Evolutionary conservation across 139 green algal genomes (phyloP), one percentile per base, ranked within the genome.

Genomic region (Ettlia oleoabundans): DNA sequence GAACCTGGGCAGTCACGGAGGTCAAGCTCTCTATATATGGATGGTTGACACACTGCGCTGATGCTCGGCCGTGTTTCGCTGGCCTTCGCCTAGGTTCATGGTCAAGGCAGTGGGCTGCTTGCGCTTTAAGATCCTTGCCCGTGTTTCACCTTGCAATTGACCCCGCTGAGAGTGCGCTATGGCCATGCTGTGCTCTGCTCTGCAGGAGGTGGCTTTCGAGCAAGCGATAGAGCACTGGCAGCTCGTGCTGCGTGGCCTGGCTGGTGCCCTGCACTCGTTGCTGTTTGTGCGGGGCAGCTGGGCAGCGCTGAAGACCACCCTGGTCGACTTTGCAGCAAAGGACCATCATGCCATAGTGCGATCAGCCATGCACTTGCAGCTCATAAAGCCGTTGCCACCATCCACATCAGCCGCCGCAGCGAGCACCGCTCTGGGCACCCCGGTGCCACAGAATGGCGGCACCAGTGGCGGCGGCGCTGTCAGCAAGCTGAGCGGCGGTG

Each of bases 281-380:
- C 82, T 58, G 10, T 35, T 30, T 28, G 84, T 90, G 24, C 43
- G 37, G 24, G 75, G 63, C 85, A 90, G 81, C 66, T 92, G 86
- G 78, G 74, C 73, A 10, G 83, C 90, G 22, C 81, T 96, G n/a
- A 63, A 38, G 21, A 52, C 52, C 6, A 24, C 38, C 0, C 80
- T 93, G 32, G 68, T 80, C 37, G 28, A 52, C 13, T 90, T 93
- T 81, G 66, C 89, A 1, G 26, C 76, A 10, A 55, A 82, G 61
- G 51, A 70, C n/a, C 47, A 84, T 26, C 79, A 79, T 15, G n/a
- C 90, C 0, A 78, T 95, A 6, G 83, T 89, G 0, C 88, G 92
- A 52, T 94, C 91, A 8, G 72, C 84, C 0, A 61, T 93, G 74
- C 91, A 95, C 83, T 76, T 88, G 9, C 76, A 92, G 22, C 71